A percentile compares a stretch with the other conserved stretches of the same genome.
Evolutionary conservation across 2,329 filamentous ascomycete genomes (phyloP).

Genomic region (Aspergillus tanneri): DNA sequence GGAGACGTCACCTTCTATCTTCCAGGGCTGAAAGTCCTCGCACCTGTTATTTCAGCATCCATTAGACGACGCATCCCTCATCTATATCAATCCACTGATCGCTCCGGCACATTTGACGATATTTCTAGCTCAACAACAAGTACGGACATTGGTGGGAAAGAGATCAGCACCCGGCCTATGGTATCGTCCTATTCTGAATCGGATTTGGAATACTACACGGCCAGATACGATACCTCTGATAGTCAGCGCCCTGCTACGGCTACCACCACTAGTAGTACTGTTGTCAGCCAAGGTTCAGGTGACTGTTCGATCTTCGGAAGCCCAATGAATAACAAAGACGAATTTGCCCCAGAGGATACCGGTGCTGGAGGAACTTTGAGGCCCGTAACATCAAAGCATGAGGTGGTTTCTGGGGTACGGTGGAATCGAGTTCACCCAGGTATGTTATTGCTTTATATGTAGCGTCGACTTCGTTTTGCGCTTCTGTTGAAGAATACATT

Average conservation of each 20-base stretch:
- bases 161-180: slow-evolving; percentile 8
- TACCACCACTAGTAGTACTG: slow-evolving; percentile 15
- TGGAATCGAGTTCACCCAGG: slow-evolving; percentile 39
- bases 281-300: slow-evolving; percentile 9
- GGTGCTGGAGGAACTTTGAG: slow-evolving; percentile 12
- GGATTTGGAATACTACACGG: slow-evolving; percentile 1
- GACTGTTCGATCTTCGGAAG: slow-evolving; percentile 15
- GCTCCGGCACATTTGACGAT: neutral
- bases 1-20: slow-evolving; percentile 22
- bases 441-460: slow-evolving; percentile 18
- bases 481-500: neutral
- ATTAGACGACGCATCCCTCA: slow-evolving; percentile 30
- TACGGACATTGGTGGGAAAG: neutral
- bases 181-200: slow-evolving; percentile 1
- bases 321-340: slow-evolving; percentile 24
- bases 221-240: slow-evolving; percentile 4
- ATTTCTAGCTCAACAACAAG: slow-evolving; percentile 3
- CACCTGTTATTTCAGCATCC: slow-evolving; percentile 26
- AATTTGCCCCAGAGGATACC: slow-evolving; percentile 18
- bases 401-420: slow-evolving; percentile 32
- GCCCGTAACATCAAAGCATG: slow-evolving; percentile 24
- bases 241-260: slow-evolving; percentile 14
- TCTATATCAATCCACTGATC: slow-evolving; percentile 22
- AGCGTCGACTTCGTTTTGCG: too few species aligned
- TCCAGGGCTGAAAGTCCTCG: slow-evolving; percentile 15